Base-by-base conservation (phyloP, 2,329 filamentous ascomycete genomes). In the Fusarium sp. region DNA sequence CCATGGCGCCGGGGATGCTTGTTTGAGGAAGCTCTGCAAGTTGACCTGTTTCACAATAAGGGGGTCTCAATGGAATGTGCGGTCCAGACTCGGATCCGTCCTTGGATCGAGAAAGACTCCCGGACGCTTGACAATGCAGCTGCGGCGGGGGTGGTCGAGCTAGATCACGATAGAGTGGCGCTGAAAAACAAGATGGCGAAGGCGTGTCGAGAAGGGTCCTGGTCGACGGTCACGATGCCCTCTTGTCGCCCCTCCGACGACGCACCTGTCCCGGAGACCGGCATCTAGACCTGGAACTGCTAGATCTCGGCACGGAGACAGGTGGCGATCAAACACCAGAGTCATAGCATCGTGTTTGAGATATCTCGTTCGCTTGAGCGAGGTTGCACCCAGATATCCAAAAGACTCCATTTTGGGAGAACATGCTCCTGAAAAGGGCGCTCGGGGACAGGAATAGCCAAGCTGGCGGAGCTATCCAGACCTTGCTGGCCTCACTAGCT, bases 31-130 rank as follows among this genome's bases (percentile, higher is more conserved):
- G 66, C 67, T 69, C 65, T 76, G 69, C 36, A 47, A 62, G 67
- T 60, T 68, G 73, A 61, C 63, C 59, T 68, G 76, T 76, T 78
- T 78, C 76, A 78, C 33, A 69, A 72, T 71, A 72, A 71, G 70
- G 70, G 70, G 76, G 74, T 65, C 66, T 60, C 40, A 67, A 71
- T 70, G 73, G 72, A 61, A 57, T 61, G 60, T 59, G 66, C 66
- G 73, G 63, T 67, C 74, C 58, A 76, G 76, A 56, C 65, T 71
- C 65, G 65, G 74, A 65, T 61, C 65, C 57, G 62, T 67, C 63
- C 54, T 69, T 45, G 66, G 36, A 38, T 63, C 62, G 42, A 66
- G 29, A 66, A 68, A 33, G 63, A 52, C 60, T 50, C 16, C 14
- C 38, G 47, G 54, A 62, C 56, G 59, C 47, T 65, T 57, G 60